These are phyloP conservation scores for Magnolia changhungtana DNA, from an alignment of 164 flowering plant genomes.

Conservation along the genomic window DNA sequence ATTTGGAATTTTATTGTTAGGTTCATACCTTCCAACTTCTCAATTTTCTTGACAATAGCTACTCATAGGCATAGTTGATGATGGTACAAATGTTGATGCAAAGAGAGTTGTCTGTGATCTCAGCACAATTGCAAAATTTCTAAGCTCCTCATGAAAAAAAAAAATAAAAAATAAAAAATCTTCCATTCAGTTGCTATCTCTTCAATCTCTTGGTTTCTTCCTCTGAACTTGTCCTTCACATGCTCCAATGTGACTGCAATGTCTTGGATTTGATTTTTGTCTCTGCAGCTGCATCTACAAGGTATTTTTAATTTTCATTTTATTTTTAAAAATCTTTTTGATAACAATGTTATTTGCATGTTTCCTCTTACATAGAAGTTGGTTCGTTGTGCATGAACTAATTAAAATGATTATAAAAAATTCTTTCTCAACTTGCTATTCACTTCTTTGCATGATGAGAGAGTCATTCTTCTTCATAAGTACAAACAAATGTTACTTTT, in stretches of 20 bases:
- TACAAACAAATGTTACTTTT: no score
- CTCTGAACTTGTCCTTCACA: conserved; percentile 6
- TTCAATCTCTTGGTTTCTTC: not conserved
- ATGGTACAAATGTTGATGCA: conserved; percentile 96
- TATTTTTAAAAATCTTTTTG: not conserved
- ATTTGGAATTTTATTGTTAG: conserved; percentile 1
- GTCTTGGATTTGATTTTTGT: conserved; percentile 91
- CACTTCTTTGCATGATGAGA: no score
- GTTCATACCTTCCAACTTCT: conserved; percentile 16
- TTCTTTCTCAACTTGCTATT: no score
- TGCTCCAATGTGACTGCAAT: conserved; percentile 40
- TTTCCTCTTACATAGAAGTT: not conserved
- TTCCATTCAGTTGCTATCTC: not conserved
- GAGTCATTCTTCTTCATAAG: no score
- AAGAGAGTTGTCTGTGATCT: conserved; percentile 97
- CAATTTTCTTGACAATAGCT: conserved; percentile 58
- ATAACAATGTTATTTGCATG: not conserved
- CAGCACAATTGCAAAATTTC: conserved; percentile 64
- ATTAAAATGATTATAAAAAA: no score
- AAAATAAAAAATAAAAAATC: no score
- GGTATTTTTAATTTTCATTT: conserved; percentile 31
- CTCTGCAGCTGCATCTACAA: conserved; percentile 85
- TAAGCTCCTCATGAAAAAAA: conserved; percentile 43
- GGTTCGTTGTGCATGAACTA: not conserved
- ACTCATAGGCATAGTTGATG: conserved; percentile 91